Base-by-base conservation (phyloP, 768 basidiomycete species). In the Suillus occidentalis region DNA sequence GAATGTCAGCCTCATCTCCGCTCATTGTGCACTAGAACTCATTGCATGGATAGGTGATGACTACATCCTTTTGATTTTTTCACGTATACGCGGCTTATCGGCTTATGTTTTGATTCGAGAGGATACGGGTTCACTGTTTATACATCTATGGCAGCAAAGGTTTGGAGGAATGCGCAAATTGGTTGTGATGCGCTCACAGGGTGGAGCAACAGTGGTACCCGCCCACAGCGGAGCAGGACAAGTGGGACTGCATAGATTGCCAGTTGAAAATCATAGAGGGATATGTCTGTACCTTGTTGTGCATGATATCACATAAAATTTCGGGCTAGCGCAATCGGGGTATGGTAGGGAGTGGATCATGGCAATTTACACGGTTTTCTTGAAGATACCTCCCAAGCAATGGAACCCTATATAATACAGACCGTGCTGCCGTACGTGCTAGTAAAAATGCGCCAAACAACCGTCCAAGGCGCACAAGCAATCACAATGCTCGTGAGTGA, bases 261-360 rank as follows among this genome's bases (percentile, higher is more conserved):
- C 61, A 36, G 61, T 52, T 20, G 61, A 52, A 45, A 61, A 47
- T 61, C 8, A 36, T 49, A 22, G 10, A 36, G 47, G 61, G 47
- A 61, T 34, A 20, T 61, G 47, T 34, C 14, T 61, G 43, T 61
- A 47, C 34, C 34, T 61, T 61, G 61, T 61, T 45, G 61, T 61
- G 31, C 31, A 61, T 37, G 61, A 61, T 50, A 25, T 4, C 34
- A 36, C 61, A n/a, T 28, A 28, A 61, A 36, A 37, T 61, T 22
- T 61, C 61, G 47, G 50, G 61, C 47, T 20, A 61, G 61, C n/a
- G 61, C 61, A 61, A 49, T 61, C 7, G 61, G 61, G 52, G 61
- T 61, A 50, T 61, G 61, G 34, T 61, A 34, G 47, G 61, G 31
- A 52, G 61, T 36, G 61, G 61, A 37, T 28, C 61, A 4, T 61